A percentile compares a stretch with the other conserved stretches of the same genome.
phyloP scores from a whole-genome alignment of 2,329 filamentous ascomycete species.

The Aureobasidium sp. region DNA sequence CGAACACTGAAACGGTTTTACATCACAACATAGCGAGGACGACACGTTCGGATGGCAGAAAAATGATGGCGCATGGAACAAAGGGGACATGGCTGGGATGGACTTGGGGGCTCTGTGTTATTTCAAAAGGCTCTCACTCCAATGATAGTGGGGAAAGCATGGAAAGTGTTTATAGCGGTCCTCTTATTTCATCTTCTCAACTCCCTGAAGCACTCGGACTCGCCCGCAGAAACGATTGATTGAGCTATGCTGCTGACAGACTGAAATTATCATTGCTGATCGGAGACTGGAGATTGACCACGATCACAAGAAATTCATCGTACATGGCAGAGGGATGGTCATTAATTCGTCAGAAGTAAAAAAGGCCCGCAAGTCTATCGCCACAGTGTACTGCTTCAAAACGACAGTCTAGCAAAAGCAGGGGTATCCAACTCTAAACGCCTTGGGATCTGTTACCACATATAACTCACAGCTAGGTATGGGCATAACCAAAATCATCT shows the following conservation, averaged over 20 bases:
- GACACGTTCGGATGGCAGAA: too few relatives aligned
- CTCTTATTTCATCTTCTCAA: background rate
- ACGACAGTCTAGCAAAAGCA: background rate
- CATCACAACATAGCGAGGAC: background rate
- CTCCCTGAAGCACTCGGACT: background rate
- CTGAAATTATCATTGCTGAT: too few relatives aligned
- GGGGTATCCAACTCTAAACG: background rate
- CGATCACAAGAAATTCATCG: too few relatives aligned
- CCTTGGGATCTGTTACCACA: background rate
- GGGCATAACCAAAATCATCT: background rate
- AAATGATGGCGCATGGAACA: slow-evolving; percentile 7
- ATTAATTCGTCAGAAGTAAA: too few relatives aligned
- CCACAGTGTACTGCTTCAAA: background rate
- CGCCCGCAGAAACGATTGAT: background rate
- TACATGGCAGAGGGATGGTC: too few relatives aligned
- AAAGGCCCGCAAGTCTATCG: too few relatives aligned
- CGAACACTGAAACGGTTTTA: background rate
- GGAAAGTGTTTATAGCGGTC: slow-evolving; percentile 10
- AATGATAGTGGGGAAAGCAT: background rate
- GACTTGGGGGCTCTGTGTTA: background rate
- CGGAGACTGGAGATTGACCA: too few relatives aligned
- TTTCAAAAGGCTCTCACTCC: background rate
- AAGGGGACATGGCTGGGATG: background rate
- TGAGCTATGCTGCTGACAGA: too few relatives aligned
- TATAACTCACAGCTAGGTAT: too few relatives aligned